phyloP scores from a whole-genome alignment of 1,284 basidiomycete species.

The Puccinia coronata region DNA sequence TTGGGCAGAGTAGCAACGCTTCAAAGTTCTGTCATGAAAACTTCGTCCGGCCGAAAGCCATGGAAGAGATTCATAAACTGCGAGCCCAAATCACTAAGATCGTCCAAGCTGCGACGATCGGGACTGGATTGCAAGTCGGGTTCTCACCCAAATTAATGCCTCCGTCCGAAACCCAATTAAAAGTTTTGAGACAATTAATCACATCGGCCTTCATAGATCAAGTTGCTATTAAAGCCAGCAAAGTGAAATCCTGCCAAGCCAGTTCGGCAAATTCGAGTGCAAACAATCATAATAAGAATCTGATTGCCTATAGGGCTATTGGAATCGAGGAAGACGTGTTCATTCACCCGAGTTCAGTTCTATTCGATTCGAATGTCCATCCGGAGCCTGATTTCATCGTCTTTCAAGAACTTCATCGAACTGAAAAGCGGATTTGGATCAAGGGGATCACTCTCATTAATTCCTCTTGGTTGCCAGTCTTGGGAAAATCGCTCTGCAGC shows the following conservation, averaged over 20 bases:
- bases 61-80: conserved; percentile 99
- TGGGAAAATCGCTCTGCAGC: conserved; percentile 79
- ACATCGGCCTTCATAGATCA: conserved; percentile 93
- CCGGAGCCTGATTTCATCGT: conserved; percentile 82
- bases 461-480: conserved; percentile 78
- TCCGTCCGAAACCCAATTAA: conserved; percentile 66
- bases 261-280: conserved; percentile 68
- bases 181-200: conserved; percentile 84
- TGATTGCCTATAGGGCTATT: conserved; percentile 80
- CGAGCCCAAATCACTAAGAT: conserved; percentile 83
- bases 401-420: conserved; percentile 77
- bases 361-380: conserved; percentile 64
- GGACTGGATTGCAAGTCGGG: conserved; percentile 26
- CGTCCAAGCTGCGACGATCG: conserved; percentile 63
- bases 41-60: conserved; percentile 74
- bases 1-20: conserved; percentile 69
- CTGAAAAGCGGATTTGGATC: conserved; percentile 70
- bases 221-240: conserved; percentile 86
- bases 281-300: conserved; percentile 67
- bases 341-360: conserved; percentile 83
- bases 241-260: conserved; percentile 63
- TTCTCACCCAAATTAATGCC: conserved; percentile 52
- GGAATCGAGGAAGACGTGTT: conserved; percentile 83
- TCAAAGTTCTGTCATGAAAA: conserved; percentile 80
- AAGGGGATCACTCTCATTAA: conserved; percentile 90